These are phyloP conservation scores for Arachnopeziza araneosa DNA, from an alignment of 2,329 filamentous ascomycete genomes.

Conservation along the genomic window DNA sequence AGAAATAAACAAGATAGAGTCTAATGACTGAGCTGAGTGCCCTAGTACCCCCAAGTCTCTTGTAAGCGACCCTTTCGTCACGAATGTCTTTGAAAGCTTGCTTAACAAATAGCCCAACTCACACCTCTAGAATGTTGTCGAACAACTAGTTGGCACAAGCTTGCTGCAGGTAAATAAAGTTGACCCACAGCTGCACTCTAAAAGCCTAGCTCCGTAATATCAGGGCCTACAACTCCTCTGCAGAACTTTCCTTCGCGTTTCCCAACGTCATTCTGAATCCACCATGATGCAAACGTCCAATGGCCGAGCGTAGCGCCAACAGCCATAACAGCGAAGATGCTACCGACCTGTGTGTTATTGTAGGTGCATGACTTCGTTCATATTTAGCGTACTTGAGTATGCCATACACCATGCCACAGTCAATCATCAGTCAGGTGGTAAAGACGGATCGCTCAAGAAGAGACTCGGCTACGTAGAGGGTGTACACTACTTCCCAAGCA, in stretches of 20 bases:
- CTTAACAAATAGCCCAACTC: constrained; percentile 44
- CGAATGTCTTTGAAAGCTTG: constrained; percentile 29
- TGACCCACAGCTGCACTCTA: constrained; percentile 16
- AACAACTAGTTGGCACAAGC: constrained; percentile 38
- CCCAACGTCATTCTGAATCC: constrained; percentile 43
- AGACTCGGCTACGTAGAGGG: constrained; percentile 40
- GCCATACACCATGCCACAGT: constrained; percentile 42
- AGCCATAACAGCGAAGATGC: constrained; percentile 34
- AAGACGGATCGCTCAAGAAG: constrained; percentile 41
- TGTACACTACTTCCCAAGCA: constrained; percentile 47
- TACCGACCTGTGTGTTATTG: constrained; percentile 31
- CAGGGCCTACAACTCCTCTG: constrained; percentile 37
- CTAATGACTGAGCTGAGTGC: constrained; percentile 39
- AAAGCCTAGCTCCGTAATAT: constrained; percentile 40
- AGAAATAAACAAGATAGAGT: constrained; percentile 33
- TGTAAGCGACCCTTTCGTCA: not conserved
- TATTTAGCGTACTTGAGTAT: constrained; percentile 38
- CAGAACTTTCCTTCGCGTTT: constrained; percentile 32
- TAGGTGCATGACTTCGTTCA: constrained; percentile 38
- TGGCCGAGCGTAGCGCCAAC: constrained; percentile 35
- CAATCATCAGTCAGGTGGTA: constrained; percentile 44
- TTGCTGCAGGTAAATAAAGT: constrained; percentile 43
- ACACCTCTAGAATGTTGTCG: constrained; percentile 44
- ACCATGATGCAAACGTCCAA: constrained; percentile 42
- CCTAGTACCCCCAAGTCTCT: constrained; percentile 37